Base-by-base conservation (phyloP, 1,284 basidiomycete genomes). In the Rhodotorula sp. region DNA sequence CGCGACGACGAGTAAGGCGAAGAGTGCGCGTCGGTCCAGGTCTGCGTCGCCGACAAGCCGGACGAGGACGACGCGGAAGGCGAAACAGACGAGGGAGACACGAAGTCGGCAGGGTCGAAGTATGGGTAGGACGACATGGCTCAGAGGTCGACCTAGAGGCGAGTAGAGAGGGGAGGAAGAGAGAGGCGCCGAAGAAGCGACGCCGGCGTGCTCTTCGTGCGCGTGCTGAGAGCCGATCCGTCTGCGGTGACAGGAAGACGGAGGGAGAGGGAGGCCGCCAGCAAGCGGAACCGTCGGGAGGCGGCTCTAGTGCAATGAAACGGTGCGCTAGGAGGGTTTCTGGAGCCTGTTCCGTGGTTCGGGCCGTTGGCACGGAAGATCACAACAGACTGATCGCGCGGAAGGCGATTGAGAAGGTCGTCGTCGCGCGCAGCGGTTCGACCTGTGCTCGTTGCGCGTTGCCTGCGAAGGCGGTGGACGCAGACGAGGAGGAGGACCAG, bases 101-200 rank as follows among this genome's bases (percentile, higher is more conserved):
- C 21, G 23, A 54, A 50, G 34, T 42, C 54, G 63, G 55, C 63
- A 5, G 54, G 54, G 63, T 64, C 54, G n/a, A 64, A 57, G 25
- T 27, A 48, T 5, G 45, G 44, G 44, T 25, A 48, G 8, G 27
- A 46, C 9, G 25, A 9, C 25, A n/a, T 19, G n/a, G 27, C 25
- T n/a, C 16, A 4, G 45, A 54, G 16, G 25, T 27, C 17, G 45
- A 44, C n/a, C 46, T 19, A n/a, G 23, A 23, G n/a, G 57, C 4
- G 57, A 7, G n/a, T 7, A 8, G 42, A 44, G n/a, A 34, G 34
- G 34, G 34, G 34, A 34, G 34, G 34, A 34, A 34, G 34, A 34
- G 34, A 3, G 34, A 34, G 34, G 34, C 34, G 34, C 34, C 2
- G 34, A 7, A n/a, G 50, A 13, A n/a, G 50, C 17, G 25, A 25